These are phyloP conservation scores for Xylaria sp. DNA, from an alignment of 2,329 filamentous ascomycete species.

Conservation along the genomic window DNA sequence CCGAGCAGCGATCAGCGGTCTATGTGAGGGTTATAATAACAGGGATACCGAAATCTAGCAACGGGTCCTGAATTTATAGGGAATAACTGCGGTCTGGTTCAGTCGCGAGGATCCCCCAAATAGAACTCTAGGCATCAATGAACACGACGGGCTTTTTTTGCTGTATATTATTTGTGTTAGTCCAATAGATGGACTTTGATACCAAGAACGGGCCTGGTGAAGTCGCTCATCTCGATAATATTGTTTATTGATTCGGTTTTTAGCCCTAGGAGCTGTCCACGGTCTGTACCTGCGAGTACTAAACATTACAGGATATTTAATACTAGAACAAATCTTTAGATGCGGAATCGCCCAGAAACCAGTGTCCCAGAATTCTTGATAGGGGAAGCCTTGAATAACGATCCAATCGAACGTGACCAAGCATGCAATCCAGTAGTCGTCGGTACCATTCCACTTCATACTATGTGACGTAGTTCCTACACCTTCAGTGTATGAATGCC, in stretches of 20 bases:
- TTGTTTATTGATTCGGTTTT: constrained; percentile 25
- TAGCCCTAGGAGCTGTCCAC: background rate
- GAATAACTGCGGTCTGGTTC: constrained; percentile 43
- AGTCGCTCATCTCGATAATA: constrained; percentile 20
- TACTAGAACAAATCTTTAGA: background rate
- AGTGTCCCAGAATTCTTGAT: background rate
- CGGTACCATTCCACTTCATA: too few species aligned
- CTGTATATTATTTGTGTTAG: constrained; percentile 53
- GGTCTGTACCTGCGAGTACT: background rate
- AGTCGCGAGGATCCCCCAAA: constrained; percentile 43
- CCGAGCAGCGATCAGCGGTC: constrained; percentile 38
- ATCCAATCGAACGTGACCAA: background rate
- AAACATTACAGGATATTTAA: constrained; percentile 4
- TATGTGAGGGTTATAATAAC: constrained; percentile 47
- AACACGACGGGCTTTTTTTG: constrained; percentile 46
- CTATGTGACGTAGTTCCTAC: too few species aligned
- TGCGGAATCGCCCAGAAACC: background rate
- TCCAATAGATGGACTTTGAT: constrained; percentile 46
- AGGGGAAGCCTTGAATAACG: too few species aligned
- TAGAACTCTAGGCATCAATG: constrained; percentile 44
- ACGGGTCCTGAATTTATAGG: constrained; percentile 37
- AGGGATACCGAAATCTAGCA: constrained; percentile 39
- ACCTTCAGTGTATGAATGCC: too few species aligned
- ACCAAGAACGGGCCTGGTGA: constrained; percentile 25
- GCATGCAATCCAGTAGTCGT: background rate